Evolutionary conservation across 352 stramenopile species (phyloP).

Genomic region (Halophytophthora batemanensis): DNA sequence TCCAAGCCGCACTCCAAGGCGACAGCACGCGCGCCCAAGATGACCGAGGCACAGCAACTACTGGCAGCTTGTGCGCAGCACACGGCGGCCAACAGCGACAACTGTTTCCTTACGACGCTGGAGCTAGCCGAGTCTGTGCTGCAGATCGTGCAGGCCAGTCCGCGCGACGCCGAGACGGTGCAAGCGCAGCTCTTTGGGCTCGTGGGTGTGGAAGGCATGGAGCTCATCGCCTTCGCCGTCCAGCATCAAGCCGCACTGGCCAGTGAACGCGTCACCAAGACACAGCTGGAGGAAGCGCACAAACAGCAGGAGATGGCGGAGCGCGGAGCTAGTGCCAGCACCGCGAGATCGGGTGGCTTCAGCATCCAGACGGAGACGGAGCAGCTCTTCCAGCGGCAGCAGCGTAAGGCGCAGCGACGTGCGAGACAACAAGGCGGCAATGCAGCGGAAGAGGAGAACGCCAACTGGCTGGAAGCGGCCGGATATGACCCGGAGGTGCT

Average conservation of each 20-base stretch:
- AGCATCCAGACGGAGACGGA: slow-evolving; percentile 68
- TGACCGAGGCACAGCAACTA: slow-evolving; percentile 31
- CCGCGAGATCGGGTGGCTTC: slow-evolving; percentile 36
- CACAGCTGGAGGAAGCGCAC: slow-evolving; percentile 41
- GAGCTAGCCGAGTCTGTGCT: slow-evolving; percentile 70
- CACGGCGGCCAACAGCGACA: slow-evolving; percentile 29
- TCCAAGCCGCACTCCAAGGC: slow-evolving; percentile 8
- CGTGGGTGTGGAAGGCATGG: slow-evolving; percentile 83
- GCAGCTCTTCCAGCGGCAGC: slow-evolving; percentile 45
- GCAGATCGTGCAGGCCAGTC: slow-evolving; percentile 56
- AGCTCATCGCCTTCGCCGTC: slow-evolving; percentile 76
- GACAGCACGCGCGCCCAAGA: slow-evolving; percentile 13
- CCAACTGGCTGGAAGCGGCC: slow-evolving; percentile 71
- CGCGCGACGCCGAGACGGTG: slow-evolving; percentile 49
- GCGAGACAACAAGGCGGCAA: slow-evolving; percentile 30
- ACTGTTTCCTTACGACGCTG: slow-evolving; percentile 49
- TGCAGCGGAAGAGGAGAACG: slow-evolving; percentile 34
- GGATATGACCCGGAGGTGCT: slow-evolving; percentile 81
- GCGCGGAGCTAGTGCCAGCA: slow-evolving; percentile 3
- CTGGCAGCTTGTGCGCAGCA: slow-evolving; percentile 40
- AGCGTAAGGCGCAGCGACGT: slow-evolving; percentile 56
- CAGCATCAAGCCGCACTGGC: slow-evolving; percentile 42
- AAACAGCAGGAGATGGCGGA: slow-evolving; percentile 40
- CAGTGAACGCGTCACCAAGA: slow-evolving; percentile 22
- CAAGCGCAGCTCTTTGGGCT: slow-evolving; percentile 80